Percentiles rank a stretch among this genome's conserved stretches.
Evolutionary conservation across 805 yeast genomes (phyloP).

Genomic region (Pichia nanzhaoensis): DNA sequence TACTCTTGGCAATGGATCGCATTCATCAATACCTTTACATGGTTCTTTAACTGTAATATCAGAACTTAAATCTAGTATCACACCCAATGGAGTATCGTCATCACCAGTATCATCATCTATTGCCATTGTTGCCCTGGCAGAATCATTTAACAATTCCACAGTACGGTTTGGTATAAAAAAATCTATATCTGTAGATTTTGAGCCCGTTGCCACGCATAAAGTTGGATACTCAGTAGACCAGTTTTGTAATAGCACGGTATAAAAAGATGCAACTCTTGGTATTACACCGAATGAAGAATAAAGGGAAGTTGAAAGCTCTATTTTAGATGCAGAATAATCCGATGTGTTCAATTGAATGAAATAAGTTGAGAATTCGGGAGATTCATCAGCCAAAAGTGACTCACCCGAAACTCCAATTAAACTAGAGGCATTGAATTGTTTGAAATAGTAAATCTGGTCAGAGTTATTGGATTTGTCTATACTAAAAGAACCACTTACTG

Average conservation of each 20-base stretch:
- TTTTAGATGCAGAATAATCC: conserved; percentile 5
- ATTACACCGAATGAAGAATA: conserved; percentile 41
- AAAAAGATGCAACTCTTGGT: conserved; percentile 41
- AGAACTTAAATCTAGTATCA: conserved; percentile 53
- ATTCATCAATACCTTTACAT: conserved; percentile 49
- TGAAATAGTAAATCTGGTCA: conserved; percentile 2
- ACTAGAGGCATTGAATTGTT: conserved; percentile 3
- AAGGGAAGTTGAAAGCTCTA: conserved; percentile 7
- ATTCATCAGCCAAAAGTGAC: background rate
- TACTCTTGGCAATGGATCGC: conserved; percentile 58
- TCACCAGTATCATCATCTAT: conserved; percentile 55
- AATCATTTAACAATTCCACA: conserved; percentile 55
- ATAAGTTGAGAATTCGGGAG: conserved; percentile 3
- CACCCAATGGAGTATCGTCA: conserved; percentile 68
- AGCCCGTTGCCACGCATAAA: conserved; percentile 46
- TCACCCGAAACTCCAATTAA: conserved; percentile 6
- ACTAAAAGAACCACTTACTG: conserved; percentile 1
- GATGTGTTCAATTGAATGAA: conserved; percentile 1
- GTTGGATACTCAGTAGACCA: conserved; percentile 34
- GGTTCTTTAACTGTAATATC: conserved; percentile 43
- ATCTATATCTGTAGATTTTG: conserved; percentile 59
- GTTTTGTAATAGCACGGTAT: conserved; percentile 33
- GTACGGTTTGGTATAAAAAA: conserved; percentile 34
- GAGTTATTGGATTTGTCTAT: conserved; percentile 10
- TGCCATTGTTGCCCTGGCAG: conserved; percentile 68